These are phyloP conservation scores for Tuber brumale DNA, from an alignment of 495 filamentous ascomycete species.

Conservation along the genomic window DNA sequence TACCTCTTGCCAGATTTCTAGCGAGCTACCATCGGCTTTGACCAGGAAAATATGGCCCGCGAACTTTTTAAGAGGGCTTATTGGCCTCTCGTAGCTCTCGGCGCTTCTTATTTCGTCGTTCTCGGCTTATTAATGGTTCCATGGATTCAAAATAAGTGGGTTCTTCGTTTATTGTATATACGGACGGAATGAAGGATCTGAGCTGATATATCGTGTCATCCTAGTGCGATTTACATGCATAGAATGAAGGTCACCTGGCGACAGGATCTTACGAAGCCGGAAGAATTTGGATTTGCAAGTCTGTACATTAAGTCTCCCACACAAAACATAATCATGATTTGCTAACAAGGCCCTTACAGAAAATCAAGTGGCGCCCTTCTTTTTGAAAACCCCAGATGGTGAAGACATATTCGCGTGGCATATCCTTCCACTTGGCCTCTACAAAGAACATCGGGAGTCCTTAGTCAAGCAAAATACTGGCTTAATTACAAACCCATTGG, in stretches of 20 bases:
- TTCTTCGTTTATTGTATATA: neutral
- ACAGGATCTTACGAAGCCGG: constrained; percentile 57
- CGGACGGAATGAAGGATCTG: neutral
- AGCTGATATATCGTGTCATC: constrained; percentile 17
- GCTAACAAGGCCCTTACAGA: constrained; percentile 28
- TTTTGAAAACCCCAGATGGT: constrained; percentile 53
- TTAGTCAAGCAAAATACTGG: constrained; percentile 47
- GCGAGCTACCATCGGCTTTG: neutral
- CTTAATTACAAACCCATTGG: constrained; percentile 45
- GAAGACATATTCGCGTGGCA: constrained; percentile 58
- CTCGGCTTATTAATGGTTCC: constrained; percentile 49
- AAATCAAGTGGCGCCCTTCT: constrained; percentile 58
- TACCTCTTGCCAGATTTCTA: neutral
- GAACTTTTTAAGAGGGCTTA: constrained; percentile 55
- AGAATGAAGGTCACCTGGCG: constrained; percentile 54
- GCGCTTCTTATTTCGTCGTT: constrained; percentile 50
- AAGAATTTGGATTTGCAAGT: constrained; percentile 65
- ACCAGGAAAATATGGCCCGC: constrained; percentile 32
- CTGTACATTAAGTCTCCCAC: constrained; percentile 28
- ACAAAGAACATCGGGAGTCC: constrained; percentile 48
- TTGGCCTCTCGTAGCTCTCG: constrained; percentile 51
- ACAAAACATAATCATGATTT: neutral
- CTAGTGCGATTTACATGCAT: constrained; percentile 58
- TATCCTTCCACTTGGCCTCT: constrained; percentile 53
- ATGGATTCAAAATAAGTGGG: constrained; percentile 51